Evolutionary conservation across 1,284 basidiomycete genomes (phyloP).

Genomic region (Austroboletus niveus): DNA sequence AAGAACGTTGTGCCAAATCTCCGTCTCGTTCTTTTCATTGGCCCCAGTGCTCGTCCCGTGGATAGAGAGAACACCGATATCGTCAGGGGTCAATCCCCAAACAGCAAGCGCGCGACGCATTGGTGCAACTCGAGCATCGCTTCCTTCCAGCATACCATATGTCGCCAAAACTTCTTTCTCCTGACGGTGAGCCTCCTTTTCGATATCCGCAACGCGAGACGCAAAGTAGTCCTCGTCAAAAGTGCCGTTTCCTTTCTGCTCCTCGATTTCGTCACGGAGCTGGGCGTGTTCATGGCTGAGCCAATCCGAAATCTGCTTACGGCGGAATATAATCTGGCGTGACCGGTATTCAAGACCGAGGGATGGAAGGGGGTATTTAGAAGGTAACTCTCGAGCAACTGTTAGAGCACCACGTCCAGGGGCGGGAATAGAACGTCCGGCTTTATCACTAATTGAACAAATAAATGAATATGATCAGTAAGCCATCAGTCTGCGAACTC

Average conservation of each 20-base stretch:
- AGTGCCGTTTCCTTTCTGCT: slow-evolving; percentile 52
- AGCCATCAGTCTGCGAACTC: slow-evolving; percentile 34
- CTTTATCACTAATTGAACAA: slow-evolving; percentile 74
- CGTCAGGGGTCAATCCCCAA: slow-evolving; percentile 93
- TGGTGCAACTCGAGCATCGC: slow-evolving; percentile 82
- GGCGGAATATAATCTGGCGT: slow-evolving; percentile 90
- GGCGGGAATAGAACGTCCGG: slow-evolving; percentile 91
- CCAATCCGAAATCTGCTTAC: slow-evolving; percentile 93
- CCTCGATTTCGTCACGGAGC: slow-evolving; percentile 75
- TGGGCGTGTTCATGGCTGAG: slow-evolving; percentile 83
- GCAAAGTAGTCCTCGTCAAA: slow-evolving; percentile 71
- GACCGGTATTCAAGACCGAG: slow-evolving; percentile 86
- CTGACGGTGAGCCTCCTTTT: slow-evolving; percentile 85
- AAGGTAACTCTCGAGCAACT: slow-evolving; percentile 78
- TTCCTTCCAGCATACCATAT: slow-evolving; percentile 93
- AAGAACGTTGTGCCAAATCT: slow-evolving; percentile 96
- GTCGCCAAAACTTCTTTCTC: slow-evolving; percentile 88
- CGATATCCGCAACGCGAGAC: slow-evolving; percentile 76
- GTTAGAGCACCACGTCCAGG: slow-evolving; percentile 89
- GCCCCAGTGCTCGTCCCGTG: slow-evolving; percentile 96
- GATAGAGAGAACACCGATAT: slow-evolving; percentile 86
- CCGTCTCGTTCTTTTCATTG: slow-evolving; percentile 98
- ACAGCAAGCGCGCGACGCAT: slow-evolving; percentile 93
- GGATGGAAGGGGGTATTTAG: slow-evolving; percentile 72
- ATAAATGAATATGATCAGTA: slow-evolving; percentile 9